phyloP scores from a whole-genome alignment of 345 rosid genomes.

The Eucalyptus fibrosa region DNA sequence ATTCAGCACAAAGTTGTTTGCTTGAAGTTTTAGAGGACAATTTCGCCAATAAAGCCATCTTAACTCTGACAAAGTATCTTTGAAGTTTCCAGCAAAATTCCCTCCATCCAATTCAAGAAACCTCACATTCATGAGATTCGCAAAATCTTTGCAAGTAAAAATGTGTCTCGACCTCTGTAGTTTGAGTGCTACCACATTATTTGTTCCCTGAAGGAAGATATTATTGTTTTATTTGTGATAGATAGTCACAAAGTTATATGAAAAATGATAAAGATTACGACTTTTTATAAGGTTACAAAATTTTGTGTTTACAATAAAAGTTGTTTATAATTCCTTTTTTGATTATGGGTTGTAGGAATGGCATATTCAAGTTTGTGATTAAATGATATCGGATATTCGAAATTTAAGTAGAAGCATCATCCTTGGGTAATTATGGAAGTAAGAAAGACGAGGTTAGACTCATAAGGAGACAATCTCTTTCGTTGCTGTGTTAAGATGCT shows the following conservation, averaged over 20 bases:
- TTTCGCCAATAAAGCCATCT: neutral
- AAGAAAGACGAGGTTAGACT: neutral
- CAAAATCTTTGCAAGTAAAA: neutral
- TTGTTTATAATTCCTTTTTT: neutral
- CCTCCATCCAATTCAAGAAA: neutral
- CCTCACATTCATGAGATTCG: neutral
- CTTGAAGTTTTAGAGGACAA: neutral
- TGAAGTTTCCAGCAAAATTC: neutral
- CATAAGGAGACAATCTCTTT: neutral
- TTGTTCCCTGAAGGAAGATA: neutral
- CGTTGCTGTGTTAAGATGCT: neutral
- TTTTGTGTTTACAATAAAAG: neutral
- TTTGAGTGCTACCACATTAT: neutral
- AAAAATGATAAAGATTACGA: neutral
- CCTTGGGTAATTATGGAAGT: neutral
- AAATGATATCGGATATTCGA: neutral
- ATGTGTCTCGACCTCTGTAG: neutral
- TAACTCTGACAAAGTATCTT: neutral
- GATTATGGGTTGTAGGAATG: neutral
- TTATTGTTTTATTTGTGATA: neutral
- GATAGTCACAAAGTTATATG: neutral
- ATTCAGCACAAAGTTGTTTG: neutral
- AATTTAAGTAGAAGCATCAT: neutral
- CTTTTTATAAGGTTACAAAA: neutral
- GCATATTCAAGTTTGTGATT: neutral